These are phyloP conservation scores for Dipodascopsis tothii DNA, from an alignment of 805 yeast species.

Conservation along the genomic window DNA sequence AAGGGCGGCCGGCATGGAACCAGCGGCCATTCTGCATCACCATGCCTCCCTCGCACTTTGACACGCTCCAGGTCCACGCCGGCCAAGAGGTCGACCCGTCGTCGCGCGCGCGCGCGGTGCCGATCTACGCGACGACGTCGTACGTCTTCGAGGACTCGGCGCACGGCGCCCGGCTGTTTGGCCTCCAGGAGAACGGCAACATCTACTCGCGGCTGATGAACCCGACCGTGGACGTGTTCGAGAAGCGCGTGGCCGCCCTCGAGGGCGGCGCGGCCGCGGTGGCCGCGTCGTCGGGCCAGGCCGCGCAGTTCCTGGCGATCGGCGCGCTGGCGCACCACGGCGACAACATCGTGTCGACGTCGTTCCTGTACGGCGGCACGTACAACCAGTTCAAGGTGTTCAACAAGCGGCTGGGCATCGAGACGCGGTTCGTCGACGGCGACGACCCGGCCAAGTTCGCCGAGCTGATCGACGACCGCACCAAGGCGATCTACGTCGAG, in stretches of 20 bases:
- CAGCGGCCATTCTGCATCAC: too few species aligned
- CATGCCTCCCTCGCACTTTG: conserved; percentile 47
- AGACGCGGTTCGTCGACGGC: conserved; percentile 76
- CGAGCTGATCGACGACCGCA: conserved; percentile 66
- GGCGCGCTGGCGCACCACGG: conserved; percentile 47
- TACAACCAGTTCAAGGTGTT: conserved; percentile 91
- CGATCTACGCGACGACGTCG: conserved; percentile 87
- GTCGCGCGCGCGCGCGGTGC: conserved; percentile 77
- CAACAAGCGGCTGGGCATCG: conserved; percentile 81
- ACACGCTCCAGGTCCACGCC: conserved; percentile 89
- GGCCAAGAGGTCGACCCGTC: conserved; percentile 70
- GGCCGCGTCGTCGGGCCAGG: conserved; percentile 91
- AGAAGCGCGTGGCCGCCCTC: conserved; percentile 82
- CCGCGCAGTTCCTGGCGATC: conserved; percentile 62
- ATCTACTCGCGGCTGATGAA: conserved; percentile 86
- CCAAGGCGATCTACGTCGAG: conserved; percentile 85
- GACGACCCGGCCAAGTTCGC: conserved; percentile 67
- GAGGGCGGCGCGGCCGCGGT: conserved; percentile 90
- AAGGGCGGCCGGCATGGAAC: too few species aligned
- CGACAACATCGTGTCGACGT: conserved; percentile 81
- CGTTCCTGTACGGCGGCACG: conserved; percentile 91
- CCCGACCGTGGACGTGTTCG: conserved; percentile 89
- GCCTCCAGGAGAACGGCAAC: conserved; percentile 73
- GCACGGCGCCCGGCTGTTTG: conserved; percentile 88
- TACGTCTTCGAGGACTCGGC: conserved; percentile 80